phyloP scores from a whole-genome alignment of 2,329 filamentous ascomycete species.

The Ascochyta viciae-villosae region DNA sequence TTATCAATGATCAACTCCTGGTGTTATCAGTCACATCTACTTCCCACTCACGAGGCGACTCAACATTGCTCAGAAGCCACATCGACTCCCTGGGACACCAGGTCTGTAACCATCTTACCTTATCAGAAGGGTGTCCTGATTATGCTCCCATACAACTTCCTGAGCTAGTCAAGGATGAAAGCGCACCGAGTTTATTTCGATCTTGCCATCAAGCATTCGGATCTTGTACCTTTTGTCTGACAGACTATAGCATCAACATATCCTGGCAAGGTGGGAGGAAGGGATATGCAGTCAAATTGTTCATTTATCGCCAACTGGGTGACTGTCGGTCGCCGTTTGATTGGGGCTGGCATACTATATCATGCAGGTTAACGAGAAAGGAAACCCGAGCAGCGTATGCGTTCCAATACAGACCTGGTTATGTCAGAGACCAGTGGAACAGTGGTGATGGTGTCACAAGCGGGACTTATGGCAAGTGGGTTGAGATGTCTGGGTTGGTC shows the following conservation, averaged over 20 bases:
- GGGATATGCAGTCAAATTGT: conserved; percentile 19
- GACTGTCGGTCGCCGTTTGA: conserved; percentile 27
- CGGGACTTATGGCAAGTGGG: neutral
- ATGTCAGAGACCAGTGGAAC: conserved; percentile 27
- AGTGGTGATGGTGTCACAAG: neutral
- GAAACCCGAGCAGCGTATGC: conserved; percentile 10
- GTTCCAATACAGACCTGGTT: conserved; percentile 19
- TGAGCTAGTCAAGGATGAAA: conserved; percentile 20
- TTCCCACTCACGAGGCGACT: conserved; percentile 18
- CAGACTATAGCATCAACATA: conserved; percentile 28
- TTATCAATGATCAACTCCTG: conserved; percentile 27
- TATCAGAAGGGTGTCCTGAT: neutral
- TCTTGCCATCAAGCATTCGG: conserved; percentile 20
- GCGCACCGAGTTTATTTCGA: conserved; percentile 10
- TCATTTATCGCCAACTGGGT: conserved; percentile 23
- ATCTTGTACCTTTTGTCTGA: conserved; percentile 27
- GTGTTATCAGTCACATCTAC: conserved; percentile 19
- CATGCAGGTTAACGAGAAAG: neutral
- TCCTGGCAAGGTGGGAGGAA: conserved; percentile 20
- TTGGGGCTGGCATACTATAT: conserved; percentile 24
- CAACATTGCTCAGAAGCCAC: conserved; percentile 14
- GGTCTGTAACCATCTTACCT: conserved; percentile 21
- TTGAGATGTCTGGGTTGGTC: neutral
- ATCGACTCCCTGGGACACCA: conserved; percentile 5
- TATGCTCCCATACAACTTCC: conserved; percentile 15